Conservation (phyloP, 2,329 filamentous ascomycete genomes). For the Ophiostoma ips region DNA sequence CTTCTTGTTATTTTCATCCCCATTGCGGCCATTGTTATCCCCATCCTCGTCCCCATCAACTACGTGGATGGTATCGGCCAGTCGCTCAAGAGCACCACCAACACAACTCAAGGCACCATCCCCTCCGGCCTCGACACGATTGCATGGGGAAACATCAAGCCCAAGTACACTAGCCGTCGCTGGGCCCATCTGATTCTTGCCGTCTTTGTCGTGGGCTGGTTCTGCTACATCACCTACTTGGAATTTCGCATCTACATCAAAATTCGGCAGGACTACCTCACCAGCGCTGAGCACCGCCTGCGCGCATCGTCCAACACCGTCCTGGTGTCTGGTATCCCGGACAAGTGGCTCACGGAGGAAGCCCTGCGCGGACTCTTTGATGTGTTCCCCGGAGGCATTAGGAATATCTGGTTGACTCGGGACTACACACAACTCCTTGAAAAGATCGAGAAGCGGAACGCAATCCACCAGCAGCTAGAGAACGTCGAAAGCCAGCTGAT, state of each 20-base stretch:
- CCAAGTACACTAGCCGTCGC: slow-evolving; percentile 51
- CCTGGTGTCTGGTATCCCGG: slow-evolving; percentile 77
- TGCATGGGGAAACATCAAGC: slow-evolving; percentile 74
- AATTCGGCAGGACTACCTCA: slow-evolving; percentile 85
- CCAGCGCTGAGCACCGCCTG: slow-evolving; percentile 84
- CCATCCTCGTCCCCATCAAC: slow-evolving; percentile 78
- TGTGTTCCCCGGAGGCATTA: slow-evolving; percentile 87
- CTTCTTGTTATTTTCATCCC: slow-evolving; percentile 87
- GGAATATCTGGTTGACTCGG: slow-evolving; percentile 93
- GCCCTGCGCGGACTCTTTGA: slow-evolving; percentile 78
- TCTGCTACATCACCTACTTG: slow-evolving; percentile 74
- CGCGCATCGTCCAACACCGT: slow-evolving; percentile 92
- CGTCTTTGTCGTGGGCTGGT: slow-evolving; percentile 63
- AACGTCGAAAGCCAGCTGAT: slow-evolving; percentile 75
- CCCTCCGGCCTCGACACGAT: slow-evolving; percentile 62
- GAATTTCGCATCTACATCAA: slow-evolving; percentile 83
- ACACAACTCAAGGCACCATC: slow-evolving; percentile 21
- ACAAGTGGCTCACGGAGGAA: slow-evolving; percentile 77
- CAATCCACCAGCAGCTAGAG: slow-evolving; percentile 60
- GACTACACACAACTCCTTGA: slow-evolving; percentile 72
- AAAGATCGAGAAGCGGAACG: slow-evolving; percentile 65
- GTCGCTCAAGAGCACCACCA: slow-evolving; percentile 28
- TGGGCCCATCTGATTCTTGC: slow-evolving; percentile 78
- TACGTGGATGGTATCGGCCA: slow-evolving; percentile 54
- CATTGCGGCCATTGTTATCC: slow-evolving; percentile 62